phyloP scores from a whole-genome alignment of 2,329 filamentous ascomycete species.

The Laburnicola sp. region DNA sequence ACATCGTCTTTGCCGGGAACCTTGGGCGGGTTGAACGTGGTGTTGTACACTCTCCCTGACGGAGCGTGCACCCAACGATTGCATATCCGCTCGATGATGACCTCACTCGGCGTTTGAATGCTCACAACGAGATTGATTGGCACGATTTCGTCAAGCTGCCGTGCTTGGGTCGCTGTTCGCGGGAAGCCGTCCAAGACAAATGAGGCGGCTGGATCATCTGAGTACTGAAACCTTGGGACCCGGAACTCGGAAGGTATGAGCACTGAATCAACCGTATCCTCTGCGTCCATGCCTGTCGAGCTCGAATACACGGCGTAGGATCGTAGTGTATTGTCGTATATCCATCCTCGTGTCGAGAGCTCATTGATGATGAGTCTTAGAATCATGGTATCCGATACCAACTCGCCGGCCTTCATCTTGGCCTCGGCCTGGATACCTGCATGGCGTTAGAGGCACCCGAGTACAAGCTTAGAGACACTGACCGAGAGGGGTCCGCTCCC shows the following conservation, averaged over 20 bases:
- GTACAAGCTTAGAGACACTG: slow-evolving; percentile 23
- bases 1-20: slow-evolving; percentile 82
- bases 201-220: slow-evolving; percentile 75
- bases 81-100: slow-evolving; percentile 86
- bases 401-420: slow-evolving; percentile 81
- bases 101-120: slow-evolving; percentile 78
- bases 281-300: slow-evolving; percentile 32
- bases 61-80: slow-evolving; percentile 92
- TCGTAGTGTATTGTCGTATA: slow-evolving; percentile 56
- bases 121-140: slow-evolving; percentile 95
- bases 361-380: slow-evolving; percentile 90
- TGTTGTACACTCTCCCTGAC: slow-evolving; percentile 93
- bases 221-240: slow-evolving; percentile 49
- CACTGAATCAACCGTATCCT: slow-evolving; percentile 46
- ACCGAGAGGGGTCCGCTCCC: slow-evolving; percentile 84
- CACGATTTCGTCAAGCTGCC: slow-evolving; percentile 74
- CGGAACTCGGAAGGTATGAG: slow-evolving; percentile 47
- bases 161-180: slow-evolving; percentile 79
- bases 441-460: slow-evolving; percentile 19
- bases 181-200: slow-evolving; percentile 98
- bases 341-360: slow-evolving; percentile 82
- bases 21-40: slow-evolving; percentile 83
- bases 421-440: slow-evolving; percentile 86
- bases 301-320: slow-evolving; percentile 51
- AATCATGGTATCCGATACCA: slow-evolving; percentile 93